Evolutionary conservation across 2,329 filamentous ascomycete species (phyloP).

Genomic region (Phoma sp.): DNA sequence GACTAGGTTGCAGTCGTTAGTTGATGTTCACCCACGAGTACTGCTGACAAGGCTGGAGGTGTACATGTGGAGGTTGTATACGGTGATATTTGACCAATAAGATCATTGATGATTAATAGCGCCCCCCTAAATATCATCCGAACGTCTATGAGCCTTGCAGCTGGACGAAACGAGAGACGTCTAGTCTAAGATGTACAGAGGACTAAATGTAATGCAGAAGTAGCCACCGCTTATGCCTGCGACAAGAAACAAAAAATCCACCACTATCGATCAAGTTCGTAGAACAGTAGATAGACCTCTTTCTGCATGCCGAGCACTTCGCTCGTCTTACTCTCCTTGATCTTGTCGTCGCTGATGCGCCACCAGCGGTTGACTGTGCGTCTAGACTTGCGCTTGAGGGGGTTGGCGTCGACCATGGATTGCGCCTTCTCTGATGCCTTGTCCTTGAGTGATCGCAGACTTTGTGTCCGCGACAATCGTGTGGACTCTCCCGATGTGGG

Average conservation of each 20-base stretch:
- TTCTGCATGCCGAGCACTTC: conserved; percentile 93
- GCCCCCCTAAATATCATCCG: background rate
- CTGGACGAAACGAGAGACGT: background rate
- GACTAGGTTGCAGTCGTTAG: conserved; percentile 2
- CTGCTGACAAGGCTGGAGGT: conserved; percentile 2
- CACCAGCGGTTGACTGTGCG: conserved; percentile 83
- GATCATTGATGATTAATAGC: conserved; percentile 29
- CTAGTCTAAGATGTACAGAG: conserved; percentile 11
- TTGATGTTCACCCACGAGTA: background rate
- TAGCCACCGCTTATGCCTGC: background rate
- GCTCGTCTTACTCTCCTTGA: conserved; percentile 90
- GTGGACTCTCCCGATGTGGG: conserved; percentile 24
- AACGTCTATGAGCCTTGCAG: background rate
- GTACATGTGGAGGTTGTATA: conserved; percentile 23
- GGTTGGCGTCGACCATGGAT: conserved; percentile 55
- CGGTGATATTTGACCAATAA: conserved; percentile 23
- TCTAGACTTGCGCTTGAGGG: conserved; percentile 62
- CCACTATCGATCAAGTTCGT: conserved; percentile 72
- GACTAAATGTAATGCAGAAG: background rate
- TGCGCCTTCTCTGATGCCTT: conserved; percentile 40
- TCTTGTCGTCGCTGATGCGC: conserved; percentile 96
- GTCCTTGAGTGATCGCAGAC: conserved; percentile 41
- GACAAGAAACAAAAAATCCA: background rate
- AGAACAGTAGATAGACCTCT: conserved; percentile 96
- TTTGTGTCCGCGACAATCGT: conserved; percentile 34